These are phyloP conservation scores for Aspergillus tubingensis DNA, from an alignment of 2,329 filamentous ascomycete genomes.

Conservation along the genomic window DNA sequence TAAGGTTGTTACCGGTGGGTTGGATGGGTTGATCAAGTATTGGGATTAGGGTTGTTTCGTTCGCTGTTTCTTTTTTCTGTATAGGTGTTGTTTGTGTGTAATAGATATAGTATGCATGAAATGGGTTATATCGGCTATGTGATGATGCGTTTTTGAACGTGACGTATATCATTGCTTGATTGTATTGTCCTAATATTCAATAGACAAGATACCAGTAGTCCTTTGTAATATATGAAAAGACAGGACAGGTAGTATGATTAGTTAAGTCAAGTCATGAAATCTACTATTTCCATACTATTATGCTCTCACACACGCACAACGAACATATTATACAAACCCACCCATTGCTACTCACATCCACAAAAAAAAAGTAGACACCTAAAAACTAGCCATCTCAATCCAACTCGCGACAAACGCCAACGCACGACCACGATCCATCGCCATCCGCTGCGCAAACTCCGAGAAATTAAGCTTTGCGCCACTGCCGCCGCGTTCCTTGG, in stretches of 20 bases:
- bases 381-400: constrained; percentile 75
- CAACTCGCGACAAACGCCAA: constrained; percentile 84
- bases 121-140: not conserved
- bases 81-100: not conserved
- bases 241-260: too few species aligned
- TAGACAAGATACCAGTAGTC: too few species aligned
- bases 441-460: constrained; percentile 78
- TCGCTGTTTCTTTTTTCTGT: not conserved
- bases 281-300: not conserved
- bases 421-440: constrained; percentile 65
- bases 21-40: constrained; percentile 85
- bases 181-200: too few species aligned
- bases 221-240: too few species aligned
- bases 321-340: not conserved
- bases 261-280: not conserved
- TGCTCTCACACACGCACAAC: not conserved
- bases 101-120: not conserved
- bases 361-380: not conserved
- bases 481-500: constrained; percentile 71
- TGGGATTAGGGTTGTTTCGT: constrained; percentile 69
- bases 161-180: not conserved
- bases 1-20: constrained; percentile 86
- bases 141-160: too few species aligned
- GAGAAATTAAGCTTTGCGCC: constrained; percentile 71
- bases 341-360: not conserved